Base-by-base conservation (phyloP, 805 yeast genomes). In the Wickerhamomyces strasburgensis region DNA sequence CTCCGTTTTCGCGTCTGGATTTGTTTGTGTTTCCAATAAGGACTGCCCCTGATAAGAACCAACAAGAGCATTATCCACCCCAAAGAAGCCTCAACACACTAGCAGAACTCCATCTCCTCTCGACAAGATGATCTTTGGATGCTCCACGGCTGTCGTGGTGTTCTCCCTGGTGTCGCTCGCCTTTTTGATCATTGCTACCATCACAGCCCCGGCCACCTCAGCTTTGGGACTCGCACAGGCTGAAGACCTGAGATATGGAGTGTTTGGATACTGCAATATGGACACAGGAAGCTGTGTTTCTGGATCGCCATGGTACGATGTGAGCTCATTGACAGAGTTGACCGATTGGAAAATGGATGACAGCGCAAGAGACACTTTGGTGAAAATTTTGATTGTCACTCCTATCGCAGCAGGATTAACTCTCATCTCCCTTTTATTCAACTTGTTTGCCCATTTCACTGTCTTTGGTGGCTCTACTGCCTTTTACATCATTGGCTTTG, bases 381-480 rank as follows among this genome's bases (percentile, higher is more conserved):
- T 76, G 2, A 67, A 73, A 42, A 63, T 75, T 16, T 61, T 84
- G 31, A 67, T 84, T 19, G 64, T 80, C 23, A 65, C 73, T 10
- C 93, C 93, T 1, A 65, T 83, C 21, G 80, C 88, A 16, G 78
- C 80, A 10, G 84, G 81, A 5, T 49, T 84, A 30, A 73, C 76
- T 10, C 67, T 83, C 29, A 31, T 75, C 10, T 56, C 75, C 1
- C 48, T 68, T 19, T 7, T 72, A 3, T 47, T 68, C 21, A 63
- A 65, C 8, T 27, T 65, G 5, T 37, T 65, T 3, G 56, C 68
- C 19, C 64, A 62, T 42, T 38, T 52, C 27, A 47, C 37, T 25
- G 47, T 61, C 2, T 37, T 55, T 32, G 55, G 54, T 19, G 34
- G 46, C 3, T 48, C 57, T 3, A 31, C 39, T 1, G 49, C 53